Percentiles rank a stretch among this genome's conserved stretches.
phyloP scores from a whole-genome alignment of 352 stramenopile species.

The Phytophthora sansomeana region DNA sequence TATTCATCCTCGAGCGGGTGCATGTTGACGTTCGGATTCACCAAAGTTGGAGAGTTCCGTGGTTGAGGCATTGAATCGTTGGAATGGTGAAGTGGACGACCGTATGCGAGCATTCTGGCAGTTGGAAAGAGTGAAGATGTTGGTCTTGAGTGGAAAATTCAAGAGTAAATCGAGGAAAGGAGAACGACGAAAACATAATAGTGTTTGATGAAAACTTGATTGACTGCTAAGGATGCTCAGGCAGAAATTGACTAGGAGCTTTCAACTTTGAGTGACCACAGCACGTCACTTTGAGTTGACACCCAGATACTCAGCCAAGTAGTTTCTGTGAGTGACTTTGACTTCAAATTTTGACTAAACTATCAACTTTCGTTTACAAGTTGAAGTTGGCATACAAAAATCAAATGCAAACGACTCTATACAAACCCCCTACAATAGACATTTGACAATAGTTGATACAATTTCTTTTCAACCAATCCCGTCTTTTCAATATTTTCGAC shows the following conservation, averaged over 20 bases:
- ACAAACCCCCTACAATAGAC: background rate
- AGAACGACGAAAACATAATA: background rate
- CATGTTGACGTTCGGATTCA: slow-evolving; percentile 7
- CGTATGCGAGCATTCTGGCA: slow-evolving; percentile 29
- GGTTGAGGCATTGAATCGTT: slow-evolving; percentile 3
- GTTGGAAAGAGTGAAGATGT: background rate
- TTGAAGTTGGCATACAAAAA: slow-evolving; percentile 19
- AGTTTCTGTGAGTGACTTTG: background rate
- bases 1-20: slow-evolving; percentile 1
- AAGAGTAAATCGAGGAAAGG: slow-evolving; percentile 24
- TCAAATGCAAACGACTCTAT: background rate
- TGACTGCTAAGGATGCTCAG: background rate
- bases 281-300: too few relatives aligned
- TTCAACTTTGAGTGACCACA: background rate
- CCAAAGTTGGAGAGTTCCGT: slow-evolving; percentile 1
- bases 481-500: background rate
- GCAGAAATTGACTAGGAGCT: too few relatives aligned
- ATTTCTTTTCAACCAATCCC: background rate
- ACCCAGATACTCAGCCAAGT: too few relatives aligned
- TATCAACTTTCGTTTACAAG: background rate
- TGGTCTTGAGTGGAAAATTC: slow-evolving; percentile 16
- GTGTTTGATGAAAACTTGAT: background rate
- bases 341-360: too few relatives aligned
- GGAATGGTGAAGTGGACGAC: slow-evolving; percentile 10
- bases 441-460: background rate